Percentiles rank a stretch among this genome's conserved stretches.
phyloP scores from a whole-genome alignment of 306 rosid genomes.

The Castanea mollissima region DNA sequence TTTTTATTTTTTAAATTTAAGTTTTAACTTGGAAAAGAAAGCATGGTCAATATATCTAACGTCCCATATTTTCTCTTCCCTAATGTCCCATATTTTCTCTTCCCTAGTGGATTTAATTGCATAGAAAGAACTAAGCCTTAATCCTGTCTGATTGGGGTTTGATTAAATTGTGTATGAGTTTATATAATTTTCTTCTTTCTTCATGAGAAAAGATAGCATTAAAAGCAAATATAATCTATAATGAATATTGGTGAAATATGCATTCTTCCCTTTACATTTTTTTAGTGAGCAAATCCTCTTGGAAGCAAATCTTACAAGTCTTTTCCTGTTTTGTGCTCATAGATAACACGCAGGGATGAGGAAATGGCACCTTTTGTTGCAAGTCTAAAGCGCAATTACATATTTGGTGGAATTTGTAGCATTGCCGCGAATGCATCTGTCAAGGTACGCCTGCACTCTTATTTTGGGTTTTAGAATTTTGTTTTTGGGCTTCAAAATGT shows the following conservation, averaged over 20 bases:
- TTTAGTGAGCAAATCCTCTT: not conserved
- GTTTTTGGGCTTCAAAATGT: not conserved
- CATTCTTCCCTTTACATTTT: not conserved
- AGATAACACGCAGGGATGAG: slow-evolving; percentile 98
- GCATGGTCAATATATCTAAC: not conserved
- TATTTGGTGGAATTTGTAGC: slow-evolving; percentile 95
- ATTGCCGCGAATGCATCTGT: slow-evolving; percentile 77
- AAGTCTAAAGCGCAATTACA: slow-evolving; percentile 72
- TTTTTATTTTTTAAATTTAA: not conserved
- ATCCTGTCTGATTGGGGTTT: not conserved
- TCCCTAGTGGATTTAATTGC: not conserved
- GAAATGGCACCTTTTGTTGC: slow-evolving; percentile 94
- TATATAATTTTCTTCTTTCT: not conserved
- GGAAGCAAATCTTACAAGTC: slow-evolving; percentile 18
- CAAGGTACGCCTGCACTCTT: slow-evolving; percentile 46
- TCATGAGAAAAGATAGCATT: not conserved
- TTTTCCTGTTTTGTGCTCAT: slow-evolving; percentile 32
- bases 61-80: not conserved
- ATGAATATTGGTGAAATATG: not conserved
- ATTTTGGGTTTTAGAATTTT: not conserved
- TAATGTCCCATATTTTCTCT: no score
- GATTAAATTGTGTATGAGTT: not conserved
- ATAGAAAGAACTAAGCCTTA: not conserved
- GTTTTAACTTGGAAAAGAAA: not conserved
- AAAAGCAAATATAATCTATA: not conserved